These are phyloP conservation scores for Juglanconis sp. DNA, from an alignment of 2,329 filamentous ascomycete species.

Conservation along the genomic window DNA sequence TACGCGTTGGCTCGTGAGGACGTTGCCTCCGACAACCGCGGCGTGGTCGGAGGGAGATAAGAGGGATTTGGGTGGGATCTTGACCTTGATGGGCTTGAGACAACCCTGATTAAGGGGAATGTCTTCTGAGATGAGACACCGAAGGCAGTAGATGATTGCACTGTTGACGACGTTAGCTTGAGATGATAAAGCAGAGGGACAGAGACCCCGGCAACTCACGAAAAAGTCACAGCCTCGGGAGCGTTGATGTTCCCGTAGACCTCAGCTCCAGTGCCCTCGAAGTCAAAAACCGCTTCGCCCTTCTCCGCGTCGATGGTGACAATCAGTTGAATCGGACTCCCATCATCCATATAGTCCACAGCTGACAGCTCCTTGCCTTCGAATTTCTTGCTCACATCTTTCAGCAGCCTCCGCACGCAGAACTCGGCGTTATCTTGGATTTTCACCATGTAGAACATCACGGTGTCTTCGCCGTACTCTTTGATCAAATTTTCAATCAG, in stretches of 20 bases:
- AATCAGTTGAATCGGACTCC: slow-evolving; percentile 71
- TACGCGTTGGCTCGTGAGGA: slow-evolving; percentile 74
- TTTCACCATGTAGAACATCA: slow-evolving; percentile 79
- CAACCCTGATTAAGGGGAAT: slow-evolving; percentile 88
- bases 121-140: slow-evolving; percentile 75
- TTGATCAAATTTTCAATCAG: slow-evolving; percentile 71
- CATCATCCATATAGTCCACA: slow-evolving; percentile 84
- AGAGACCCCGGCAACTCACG: neutral
- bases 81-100: slow-evolving; percentile 70
- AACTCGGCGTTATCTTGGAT: slow-evolving; percentile 80
- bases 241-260: slow-evolving; percentile 77
- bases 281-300: slow-evolving; percentile 76
- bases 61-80: slow-evolving; percentile 69
- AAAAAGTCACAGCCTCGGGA: slow-evolving; percentile 74
- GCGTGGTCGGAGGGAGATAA: slow-evolving; percentile 73
- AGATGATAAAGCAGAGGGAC: slow-evolving; percentile 3
- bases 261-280: slow-evolving; percentile 70
- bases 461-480: slow-evolving; percentile 73
- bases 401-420: slow-evolving; percentile 71
- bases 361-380: slow-evolving; percentile 69
- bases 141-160: slow-evolving; percentile 82
- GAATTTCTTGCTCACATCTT: slow-evolving; percentile 66
- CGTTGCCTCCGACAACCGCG: slow-evolving; percentile 80
- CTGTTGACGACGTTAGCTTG: slow-evolving; percentile 25
- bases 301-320: slow-evolving; percentile 71